A percentile compares a stretch with the other conserved stretches of the same genome.
These are phyloP conservation scores for Xylaria telfairii DNA, from an alignment of 495 filamentous ascomycete species.

Conservation along the genomic window DNA sequence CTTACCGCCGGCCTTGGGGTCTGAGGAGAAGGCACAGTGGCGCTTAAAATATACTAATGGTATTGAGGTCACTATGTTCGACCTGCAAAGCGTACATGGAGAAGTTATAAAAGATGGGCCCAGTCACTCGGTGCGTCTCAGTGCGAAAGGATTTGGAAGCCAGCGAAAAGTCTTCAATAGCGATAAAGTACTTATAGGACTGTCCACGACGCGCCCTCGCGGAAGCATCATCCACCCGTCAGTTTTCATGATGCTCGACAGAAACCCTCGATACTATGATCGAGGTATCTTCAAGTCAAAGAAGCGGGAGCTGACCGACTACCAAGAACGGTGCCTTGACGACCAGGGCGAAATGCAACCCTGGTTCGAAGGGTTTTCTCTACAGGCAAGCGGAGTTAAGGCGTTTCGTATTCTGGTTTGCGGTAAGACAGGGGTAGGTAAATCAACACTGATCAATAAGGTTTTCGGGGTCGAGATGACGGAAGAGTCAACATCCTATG, in stretches of 20 bases:
- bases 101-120: neutral
- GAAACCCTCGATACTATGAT: slow-evolving; percentile 11
- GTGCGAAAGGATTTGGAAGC: neutral
- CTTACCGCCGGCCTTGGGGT: neutral
- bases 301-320: neutral
- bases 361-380: slow-evolving; percentile 24
- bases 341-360: slow-evolving; percentile 19
- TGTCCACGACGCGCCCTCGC: slow-evolving; percentile 15
- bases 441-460: slow-evolving; percentile 43
- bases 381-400: slow-evolving; percentile 32
- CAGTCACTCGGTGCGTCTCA: neutral
- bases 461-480: slow-evolving; percentile 40
- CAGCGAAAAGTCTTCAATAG: neutral
- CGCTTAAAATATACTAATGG: slow-evolving; percentile 33
- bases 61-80: slow-evolving; percentile 34
- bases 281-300: slow-evolving; percentile 3
- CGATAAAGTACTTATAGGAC: neutral
- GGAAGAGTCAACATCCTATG: slow-evolving; percentile 8
- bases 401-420: slow-evolving; percentile 40
- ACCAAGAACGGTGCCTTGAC: slow-evolving; percentile 14
- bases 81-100: slow-evolving; percentile 31
- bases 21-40: slow-evolving; percentile 8
- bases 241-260: slow-evolving; percentile 37
- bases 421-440: slow-evolving; percentile 44
- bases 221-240: slow-evolving; percentile 42